A percentile compares a stretch with the other conserved stretches of the same genome.
These are phyloP conservation scores for Leishmania lainsoni DNA, from an alignment of 208 protist species.

Conservation along the genomic window DNA sequence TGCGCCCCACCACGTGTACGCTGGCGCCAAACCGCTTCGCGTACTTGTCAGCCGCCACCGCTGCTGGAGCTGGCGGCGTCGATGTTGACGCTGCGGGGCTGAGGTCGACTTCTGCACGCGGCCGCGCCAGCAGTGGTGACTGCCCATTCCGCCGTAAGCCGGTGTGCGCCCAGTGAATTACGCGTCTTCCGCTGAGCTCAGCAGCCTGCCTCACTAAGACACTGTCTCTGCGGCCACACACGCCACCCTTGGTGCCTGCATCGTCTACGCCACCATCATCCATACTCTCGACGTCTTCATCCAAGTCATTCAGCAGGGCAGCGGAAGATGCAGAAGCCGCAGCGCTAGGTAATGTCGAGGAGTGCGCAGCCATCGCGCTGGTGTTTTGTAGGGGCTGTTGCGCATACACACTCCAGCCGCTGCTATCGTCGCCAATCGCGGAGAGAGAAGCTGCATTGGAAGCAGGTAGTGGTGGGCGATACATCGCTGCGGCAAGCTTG, in stretches of 20 bases:
- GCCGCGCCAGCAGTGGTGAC: not conserved
- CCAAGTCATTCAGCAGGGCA: not conserved
- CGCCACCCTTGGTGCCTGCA: not conserved
- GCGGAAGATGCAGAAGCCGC: not conserved
- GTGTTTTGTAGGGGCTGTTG: not conserved
- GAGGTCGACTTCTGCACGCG: not conserved
- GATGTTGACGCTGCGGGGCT: not conserved
- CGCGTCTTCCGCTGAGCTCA: not conserved
- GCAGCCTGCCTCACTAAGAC: not conserved
- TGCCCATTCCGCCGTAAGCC: not conserved
- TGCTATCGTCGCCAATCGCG: not conserved
- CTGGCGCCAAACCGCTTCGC: constrained; percentile 55
- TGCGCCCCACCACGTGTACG: constrained; percentile 54
- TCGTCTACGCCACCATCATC: not conserved
- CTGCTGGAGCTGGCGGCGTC: not conserved
- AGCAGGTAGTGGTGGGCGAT: not conserved
- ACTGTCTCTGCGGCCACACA: not conserved
- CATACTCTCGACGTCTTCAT: constrained; percentile 13
- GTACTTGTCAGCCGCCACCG: constrained; percentile 30
- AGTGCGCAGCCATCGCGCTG: not conserved
- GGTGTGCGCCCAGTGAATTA: not conserved
- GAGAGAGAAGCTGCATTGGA: not conserved
- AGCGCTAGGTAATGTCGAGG: not conserved
- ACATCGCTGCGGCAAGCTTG: not conserved
- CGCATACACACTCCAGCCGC: not conserved